Evolutionary conservation across 495 filamentous ascomycete genomes (phyloP).

Genomic region (Aspergillus mulundensis): DNA sequence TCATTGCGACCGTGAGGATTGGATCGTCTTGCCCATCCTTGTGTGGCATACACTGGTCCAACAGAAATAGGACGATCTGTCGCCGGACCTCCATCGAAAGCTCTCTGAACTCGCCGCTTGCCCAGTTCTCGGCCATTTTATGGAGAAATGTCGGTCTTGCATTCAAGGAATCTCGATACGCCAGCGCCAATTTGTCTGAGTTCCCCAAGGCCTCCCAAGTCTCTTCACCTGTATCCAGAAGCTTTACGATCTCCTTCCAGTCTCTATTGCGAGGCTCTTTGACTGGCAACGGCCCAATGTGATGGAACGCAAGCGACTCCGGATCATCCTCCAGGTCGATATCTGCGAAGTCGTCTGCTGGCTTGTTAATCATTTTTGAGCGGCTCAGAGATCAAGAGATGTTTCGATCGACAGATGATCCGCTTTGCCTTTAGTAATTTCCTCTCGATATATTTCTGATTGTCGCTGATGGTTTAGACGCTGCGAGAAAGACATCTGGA

Average conservation of each 20-base stretch:
- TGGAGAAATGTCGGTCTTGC: not conserved
- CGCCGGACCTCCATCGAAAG: not conserved
- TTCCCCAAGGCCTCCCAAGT: not conserved
- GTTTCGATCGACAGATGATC: not conserved
- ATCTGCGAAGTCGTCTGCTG: not conserved
- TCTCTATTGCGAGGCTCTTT: not conserved
- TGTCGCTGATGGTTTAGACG: no score
- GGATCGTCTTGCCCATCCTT: not conserved
- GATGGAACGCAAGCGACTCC: not conserved
- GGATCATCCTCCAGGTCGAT: not conserved
- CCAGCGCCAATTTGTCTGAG: not conserved
- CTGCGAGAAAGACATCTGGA: no score
- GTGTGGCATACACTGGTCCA: not conserved
- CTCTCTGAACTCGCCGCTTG: not conserved
- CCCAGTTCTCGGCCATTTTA: conserved; percentile 1
- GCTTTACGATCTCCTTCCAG: not conserved
- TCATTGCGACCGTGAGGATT: not conserved
- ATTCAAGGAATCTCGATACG: not conserved
- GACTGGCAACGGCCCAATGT: not conserved
- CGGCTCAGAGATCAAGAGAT: not conserved
- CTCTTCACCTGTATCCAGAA: not conserved
- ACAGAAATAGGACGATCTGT: not conserved
- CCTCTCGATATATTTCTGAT: no score
- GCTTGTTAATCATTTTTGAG: no score
- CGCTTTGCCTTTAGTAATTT: no score